Base-by-base conservation (phyloP, 768 basidiomycete genomes). In the Boletus subcaerulescens region DNA sequence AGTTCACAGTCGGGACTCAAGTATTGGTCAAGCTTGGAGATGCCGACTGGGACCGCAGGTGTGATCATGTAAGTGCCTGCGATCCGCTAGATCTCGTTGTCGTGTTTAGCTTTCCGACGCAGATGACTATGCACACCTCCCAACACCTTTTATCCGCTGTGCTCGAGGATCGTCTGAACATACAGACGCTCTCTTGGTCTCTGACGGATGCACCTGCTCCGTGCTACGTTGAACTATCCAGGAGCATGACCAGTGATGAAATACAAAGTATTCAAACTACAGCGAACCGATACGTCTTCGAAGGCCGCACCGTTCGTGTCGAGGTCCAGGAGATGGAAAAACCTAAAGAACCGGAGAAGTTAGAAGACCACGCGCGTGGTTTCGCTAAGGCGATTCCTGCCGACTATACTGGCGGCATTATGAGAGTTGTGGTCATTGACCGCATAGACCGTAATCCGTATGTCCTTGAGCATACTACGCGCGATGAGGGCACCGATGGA, bases 51-150 rank as follows among this genome's bases (percentile, higher is more conserved):
- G 76, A 79, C 54, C 76, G 86, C 59, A 78, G 91, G 57, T 80
- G 83, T 57, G 91, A 93, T 65, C 86, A 89, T 76, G 87, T 86
- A 71, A 58, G 83, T 71, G 35, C 47, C 33, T 17, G 26, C 35
- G 52, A 48, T 40, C 54, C 43, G 35, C 11, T 26, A 32, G 48
- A 36, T 35, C 29, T 53, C 22, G 41, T 36, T 29, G 14, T 52
- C 31, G n/a, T 50, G 32, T 53, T 20, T 26, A 31, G 17, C 18
- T 36, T 22, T 47, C 24, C 12, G 36, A 24, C 41, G 42, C 60
- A 90, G 87, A 89, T 89, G 86, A 81, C 84, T 15, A 83, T 90
- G 81, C 91, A 93, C 68, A 91, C 90, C 1, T 86, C 87, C 0
- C 91, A 93, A 63, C 91, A 92, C 58, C 76, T 91, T 42, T 79